Evolutionary conservation across 2,329 filamentous ascomycete genomes (phyloP), one percentile per base, ranked within the genome.

Genomic region (Trichoderma endophyticum): DNA sequence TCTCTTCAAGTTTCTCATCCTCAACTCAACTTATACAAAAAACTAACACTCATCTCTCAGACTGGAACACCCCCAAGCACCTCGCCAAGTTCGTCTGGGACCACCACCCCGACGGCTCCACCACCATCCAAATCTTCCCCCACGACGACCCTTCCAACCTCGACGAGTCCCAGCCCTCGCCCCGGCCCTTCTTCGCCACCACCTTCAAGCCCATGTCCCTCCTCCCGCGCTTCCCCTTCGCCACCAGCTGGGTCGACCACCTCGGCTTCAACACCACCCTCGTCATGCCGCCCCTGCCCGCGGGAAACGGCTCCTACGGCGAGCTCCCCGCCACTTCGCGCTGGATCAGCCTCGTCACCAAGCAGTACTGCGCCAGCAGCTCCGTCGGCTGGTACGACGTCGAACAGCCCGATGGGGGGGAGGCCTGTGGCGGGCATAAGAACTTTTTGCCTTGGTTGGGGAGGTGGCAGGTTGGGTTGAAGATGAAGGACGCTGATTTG

Each of bases 31-130:
- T 48, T 6, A 32, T 14, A 63, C 48, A 30, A 18, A 18, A 70
- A 8, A 14, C 21, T 28, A 66, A 67, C 21, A 66, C 24, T 51
- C 30, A 26, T 9, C 24, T 14, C 28, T 24, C 15, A 34, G 85
- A 87, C 73, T 88, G 86, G 86, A 87, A 87, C 75, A 84, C 86
- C 34, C 86, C 86, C 14, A 88, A 88, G 74, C 86, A 88, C 71
- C 82, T 88, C 15, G 87, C 87, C 43, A 79, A 79, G 12, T 88
- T 88, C 75, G 81, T 82, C 15, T 88, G 85, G 82, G 77, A 78
- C 15, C 75, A 80, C 21, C 73, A 79, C 39, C 72, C 80, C 6
- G 77, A 82, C 72, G 81, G 80, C 36, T 78, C 80, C 34, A 81
- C 80, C 21, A 79, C 77, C 8, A 81, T 87, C 72, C 80, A 83